Evolutionary conservation across 208 protist species (phyloP).

Genomic region (Crithidia expoeki): DNA sequence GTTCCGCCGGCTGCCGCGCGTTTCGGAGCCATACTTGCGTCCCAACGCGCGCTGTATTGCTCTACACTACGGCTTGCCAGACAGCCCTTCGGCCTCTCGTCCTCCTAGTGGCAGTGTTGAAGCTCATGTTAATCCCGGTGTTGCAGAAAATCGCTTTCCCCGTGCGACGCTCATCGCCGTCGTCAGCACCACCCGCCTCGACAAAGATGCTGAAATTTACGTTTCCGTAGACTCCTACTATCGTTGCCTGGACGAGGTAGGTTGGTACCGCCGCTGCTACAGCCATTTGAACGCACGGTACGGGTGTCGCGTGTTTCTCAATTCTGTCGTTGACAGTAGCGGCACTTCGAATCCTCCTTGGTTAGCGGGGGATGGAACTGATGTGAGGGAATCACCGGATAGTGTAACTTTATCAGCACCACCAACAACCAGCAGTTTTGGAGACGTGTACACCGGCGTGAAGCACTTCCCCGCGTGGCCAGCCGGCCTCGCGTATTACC

Average conservation of each 20-base stretch:
- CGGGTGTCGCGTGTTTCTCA: too few species aligned
- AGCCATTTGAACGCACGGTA: constrained; percentile 19
- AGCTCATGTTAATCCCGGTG: not conserved
- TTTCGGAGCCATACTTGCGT: constrained; percentile 32
- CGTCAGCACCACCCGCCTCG: constrained; percentile 60
- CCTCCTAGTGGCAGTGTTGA: not conserved
- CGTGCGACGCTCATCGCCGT: constrained; percentile 74
- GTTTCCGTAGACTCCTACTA: constrained; percentile 82
- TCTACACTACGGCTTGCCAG: constrained; percentile 73
- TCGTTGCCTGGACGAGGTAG: constrained; percentile 77
- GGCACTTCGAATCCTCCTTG: too few species aligned
- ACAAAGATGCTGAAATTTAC: constrained; percentile 51
- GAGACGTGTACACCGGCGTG: constrained; percentile 50
- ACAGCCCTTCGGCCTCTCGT: not conserved
- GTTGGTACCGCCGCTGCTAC: constrained; percentile 72
- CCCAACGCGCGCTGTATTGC: constrained; percentile 86
- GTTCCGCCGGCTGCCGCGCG: constrained; percentile 24
- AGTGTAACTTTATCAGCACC: too few species aligned
- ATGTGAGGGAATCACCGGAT: too few species aligned
- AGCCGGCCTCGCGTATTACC: constrained; percentile 58
- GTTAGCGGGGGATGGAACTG: too few species aligned
- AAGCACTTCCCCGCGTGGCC: constrained; percentile 68
- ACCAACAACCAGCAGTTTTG: not conserved
- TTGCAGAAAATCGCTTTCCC: constrained; percentile 27
- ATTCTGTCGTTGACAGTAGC: too few species aligned